Evolutionary conservation across 1,284 basidiomycete genomes (phyloP), one percentile per base, ranked within the genome.

Genomic region (Paramarasmius palmivorus): DNA sequence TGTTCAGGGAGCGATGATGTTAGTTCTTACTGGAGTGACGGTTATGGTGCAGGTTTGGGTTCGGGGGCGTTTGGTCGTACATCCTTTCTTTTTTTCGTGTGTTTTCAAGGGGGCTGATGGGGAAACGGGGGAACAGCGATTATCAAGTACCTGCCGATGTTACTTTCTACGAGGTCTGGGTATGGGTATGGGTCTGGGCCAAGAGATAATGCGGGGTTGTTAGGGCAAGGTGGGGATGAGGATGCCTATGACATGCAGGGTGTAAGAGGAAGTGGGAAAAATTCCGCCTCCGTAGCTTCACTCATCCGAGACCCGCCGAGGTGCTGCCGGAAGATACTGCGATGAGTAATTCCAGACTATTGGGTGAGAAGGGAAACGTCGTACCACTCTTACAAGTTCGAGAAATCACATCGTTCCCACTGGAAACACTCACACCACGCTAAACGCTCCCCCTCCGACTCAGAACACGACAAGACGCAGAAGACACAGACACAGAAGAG

Each of bases 11-110:
- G 75, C 76, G 8, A 67, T 88, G 42, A 88, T 87, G 83, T 65
- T 90, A 22, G 68, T 85, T 15, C 73, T 90, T 22, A 70, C 87
- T n/a, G 51, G 76, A 75, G 63, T 83, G 39, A 89, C 88, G 0
- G 71, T 80, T 35, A 65, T 70, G 58, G 68, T 68, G 6, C 77
- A 79, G 34, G 26, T 73, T 15, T 68, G 73, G 56, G n/a, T n/a
- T n/a, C n/a, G n/a, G n/a, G n/a, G n/a, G n/a, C n/a, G n/a, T n/a
- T n/a, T n/a, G n/a, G n/a, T n/a, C n/a, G n/a, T n/a, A n/a, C n/a
- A 59, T 57, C 70, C 66, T 17, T 5, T 10, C n/a, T n/a, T 17
- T 4, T 32, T 2, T n/a, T 47, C 25, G 41, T 15, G 39, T 49
- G 55, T 20, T 50, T 32, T 10, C 22, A 26, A 50, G 17, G 36